Conservation (phyloP, 108 stramenopile genomes). For the Cyclotella baltica region DNA sequence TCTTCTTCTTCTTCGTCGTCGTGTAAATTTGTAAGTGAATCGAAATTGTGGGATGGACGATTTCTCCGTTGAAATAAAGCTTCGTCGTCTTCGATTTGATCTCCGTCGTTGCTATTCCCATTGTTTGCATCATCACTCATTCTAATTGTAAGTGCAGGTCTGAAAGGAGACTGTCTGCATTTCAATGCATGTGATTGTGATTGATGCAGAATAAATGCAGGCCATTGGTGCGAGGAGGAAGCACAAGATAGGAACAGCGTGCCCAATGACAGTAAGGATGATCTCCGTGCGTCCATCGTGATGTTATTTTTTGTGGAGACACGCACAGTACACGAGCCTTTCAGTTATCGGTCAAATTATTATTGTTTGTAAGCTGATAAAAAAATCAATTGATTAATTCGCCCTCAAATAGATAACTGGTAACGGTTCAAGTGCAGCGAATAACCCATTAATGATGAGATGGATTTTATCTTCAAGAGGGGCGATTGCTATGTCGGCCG, state of each 20-base stretch:
- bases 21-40: too few species aligned
- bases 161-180: background rate
- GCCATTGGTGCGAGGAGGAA: background rate
- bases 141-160: background rate
- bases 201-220: background rate
- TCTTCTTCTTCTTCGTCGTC: constrained; percentile 29
- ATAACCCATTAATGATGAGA: too few species aligned
- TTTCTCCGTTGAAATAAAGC: too few species aligned
- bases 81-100: background rate
- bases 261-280: background rate
- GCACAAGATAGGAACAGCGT: background rate
- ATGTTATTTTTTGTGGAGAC: background rate
- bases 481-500: too few species aligned
- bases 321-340: too few species aligned
- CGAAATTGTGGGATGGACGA: too few species aligned
- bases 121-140: background rate
- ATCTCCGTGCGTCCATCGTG: background rate
- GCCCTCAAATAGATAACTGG: too few species aligned
- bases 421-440: too few species aligned
- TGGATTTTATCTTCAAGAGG: too few species aligned
- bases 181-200: background rate
- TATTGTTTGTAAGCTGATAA: too few species aligned
- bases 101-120: background rate
- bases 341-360: too few species aligned
- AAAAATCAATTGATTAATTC: too few species aligned